Evolutionary conservation across 2,329 filamentous ascomycete species (phyloP).

Genomic region (Arthrobotrys sphaeroides): DNA sequence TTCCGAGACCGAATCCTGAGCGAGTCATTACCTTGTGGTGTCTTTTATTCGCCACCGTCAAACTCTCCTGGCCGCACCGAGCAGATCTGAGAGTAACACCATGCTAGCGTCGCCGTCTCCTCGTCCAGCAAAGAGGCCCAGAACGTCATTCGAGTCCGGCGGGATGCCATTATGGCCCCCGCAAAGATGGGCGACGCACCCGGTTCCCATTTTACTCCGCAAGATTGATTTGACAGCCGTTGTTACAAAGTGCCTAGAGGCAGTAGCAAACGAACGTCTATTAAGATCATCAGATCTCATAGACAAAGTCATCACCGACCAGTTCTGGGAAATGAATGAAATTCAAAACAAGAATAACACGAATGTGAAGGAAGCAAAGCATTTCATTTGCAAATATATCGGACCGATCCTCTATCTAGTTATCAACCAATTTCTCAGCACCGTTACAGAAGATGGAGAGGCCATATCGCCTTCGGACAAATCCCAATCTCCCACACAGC

Average conservation of each 20-base stretch:
- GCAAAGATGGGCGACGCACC: background rate
- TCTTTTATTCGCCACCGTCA: background rate
- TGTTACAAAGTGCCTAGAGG: conserved; percentile 33
- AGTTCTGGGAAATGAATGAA: conserved; percentile 12
- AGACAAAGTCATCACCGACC: conserved; percentile 37
- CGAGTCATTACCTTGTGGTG: background rate
- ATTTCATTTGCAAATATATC: conserved; percentile 38
- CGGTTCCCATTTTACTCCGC: conserved; percentile 40
- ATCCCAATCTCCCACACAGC: background rate
- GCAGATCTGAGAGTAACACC: background rate
- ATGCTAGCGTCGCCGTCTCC: conserved; percentile 23
- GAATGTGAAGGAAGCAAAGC: conserved; percentile 42
- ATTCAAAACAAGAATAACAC: conserved; percentile 43
- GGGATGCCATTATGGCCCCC: conserved; percentile 2
- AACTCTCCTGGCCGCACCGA: background rate
- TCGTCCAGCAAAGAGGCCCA: conserved; percentile 46
- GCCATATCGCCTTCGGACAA: background rate
- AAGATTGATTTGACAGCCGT: conserved; percentile 19
- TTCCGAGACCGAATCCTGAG: conserved; percentile 22
- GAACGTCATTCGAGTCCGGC: conserved; percentile 38
- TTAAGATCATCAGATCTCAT: conserved; percentile 32
- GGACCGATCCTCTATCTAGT: conserved; percentile 36
- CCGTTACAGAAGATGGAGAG: conserved; percentile 10
- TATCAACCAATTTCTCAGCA: conserved; percentile 29
- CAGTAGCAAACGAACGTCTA: conserved; percentile 38